Evolutionary conservation across 768 basidiomycete species (phyloP).

Genomic region (Suillus tomentosus): DNA sequence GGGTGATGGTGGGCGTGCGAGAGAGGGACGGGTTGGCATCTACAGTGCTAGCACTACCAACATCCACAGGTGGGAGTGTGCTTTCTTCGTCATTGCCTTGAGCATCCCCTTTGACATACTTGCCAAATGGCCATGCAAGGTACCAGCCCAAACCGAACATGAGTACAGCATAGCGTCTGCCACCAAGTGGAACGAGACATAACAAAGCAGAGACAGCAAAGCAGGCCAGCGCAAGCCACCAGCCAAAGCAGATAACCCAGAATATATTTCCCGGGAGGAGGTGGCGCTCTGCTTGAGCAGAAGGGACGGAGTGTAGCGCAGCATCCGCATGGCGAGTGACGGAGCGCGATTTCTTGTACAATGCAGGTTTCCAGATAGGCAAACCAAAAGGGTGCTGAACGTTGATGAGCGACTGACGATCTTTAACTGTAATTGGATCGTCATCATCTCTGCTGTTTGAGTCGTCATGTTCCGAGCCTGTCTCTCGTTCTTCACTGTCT

Average conservation of each 20-base stretch:
- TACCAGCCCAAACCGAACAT: slow-evolving; percentile 96
- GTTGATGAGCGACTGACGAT: slow-evolving; percentile 97
- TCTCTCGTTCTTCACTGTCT: slow-evolving; percentile 32
- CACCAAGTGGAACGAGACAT: slow-evolving; percentile 76
- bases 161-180: slow-evolving; percentile 80
- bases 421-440: slow-evolving; percentile 90
- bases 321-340: slow-evolving; percentile 96
- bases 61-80: slow-evolving; percentile 36
- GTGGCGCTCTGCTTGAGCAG: slow-evolving; percentile 91
- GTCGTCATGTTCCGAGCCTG: slow-evolving; percentile 15
- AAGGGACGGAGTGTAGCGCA: slow-evolving; percentile 89
- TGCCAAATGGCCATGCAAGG: slow-evolving; percentile 96
- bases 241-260: slow-evolving; percentile 89
- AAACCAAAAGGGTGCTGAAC: slow-evolving; percentile 99
- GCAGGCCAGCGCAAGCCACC: slow-evolving; percentile 85
- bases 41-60: slow-evolving; percentile 21
- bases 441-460: slow-evolving; percentile 46
- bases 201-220: slow-evolving; percentile 68
- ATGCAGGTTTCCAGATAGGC: slow-evolving; percentile 98
- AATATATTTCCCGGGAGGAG: slow-evolving; percentile 92
- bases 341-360: slow-evolving; percentile 97
- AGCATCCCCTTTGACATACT: slow-evolving; percentile 89
- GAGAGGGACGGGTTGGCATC: slow-evolving; percentile 40
- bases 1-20: slow-evolving; percentile 45
- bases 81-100: slow-evolving; percentile 46